Base-by-base conservation (phyloP, 106 monocot species). In the Amphibolis antarctica region DNA sequence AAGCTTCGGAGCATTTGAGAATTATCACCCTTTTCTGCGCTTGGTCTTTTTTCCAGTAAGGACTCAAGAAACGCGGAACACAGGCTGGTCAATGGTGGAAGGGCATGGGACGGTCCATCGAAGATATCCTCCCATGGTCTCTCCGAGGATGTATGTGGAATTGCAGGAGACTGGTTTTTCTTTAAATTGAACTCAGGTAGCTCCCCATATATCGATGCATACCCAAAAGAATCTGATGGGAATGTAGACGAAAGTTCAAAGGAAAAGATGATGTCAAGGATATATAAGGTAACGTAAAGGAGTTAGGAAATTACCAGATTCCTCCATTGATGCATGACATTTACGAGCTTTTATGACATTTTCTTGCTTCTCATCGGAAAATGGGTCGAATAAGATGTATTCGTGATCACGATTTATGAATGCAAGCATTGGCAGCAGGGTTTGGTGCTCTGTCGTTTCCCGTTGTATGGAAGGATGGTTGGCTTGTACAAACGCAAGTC, bases 61-160 rank as follows among this genome's bases (percentile, higher is more conserved):
- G 89, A 86, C 52, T 70, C 75, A 54, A 96, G 65, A 76, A 96
- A 96, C 50, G 71, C 53, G 0, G 86, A 71, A 59, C 86, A 90
- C 45, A 96, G 81, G 14, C 82, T 87, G 31, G 82, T 78, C 46
- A 90, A 79, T 2, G 90, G 84, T 26, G 90, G 86, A 60, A 87
- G 86, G 72, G 66, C 86, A 75, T 84, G 96, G 13, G 96, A 85
- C 53, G 86, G 78, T 52, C 82, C 96, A 66, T 63, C 75, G 78
- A 90, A 90, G 66, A 96, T 78, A 17, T 82, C 84, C 45, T 86
- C 96, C 96, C 96, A 90, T 13, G 90, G 86, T 28, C 84, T 89
- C 29, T 84, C 86, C 28, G 81, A 76, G 13, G 90, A 78, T 10
- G 72, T 52, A 62, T 80, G 90, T 49, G 86, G 78, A 49, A 82